Evolutionary conservation across 257 asterid genomes (phyloP), one percentile per base, ranked within the genome.

Genomic region (Hygrophila difformis): DNA sequence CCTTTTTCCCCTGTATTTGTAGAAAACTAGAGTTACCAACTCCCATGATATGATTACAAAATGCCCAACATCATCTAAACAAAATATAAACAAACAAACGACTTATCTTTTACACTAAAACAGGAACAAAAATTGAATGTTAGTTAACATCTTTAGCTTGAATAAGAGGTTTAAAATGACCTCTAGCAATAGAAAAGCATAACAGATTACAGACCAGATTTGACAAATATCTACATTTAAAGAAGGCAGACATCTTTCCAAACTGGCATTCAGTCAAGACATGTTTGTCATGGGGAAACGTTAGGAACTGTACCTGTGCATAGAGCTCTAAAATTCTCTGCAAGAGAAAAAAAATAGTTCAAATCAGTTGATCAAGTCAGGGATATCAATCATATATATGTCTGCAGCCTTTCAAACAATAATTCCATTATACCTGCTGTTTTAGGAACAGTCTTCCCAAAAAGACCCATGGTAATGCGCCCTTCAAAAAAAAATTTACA

Each of bases 321-420:
- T 40, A 89, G 61, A 39, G 96, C 92, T 79, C 91, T 79, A 62
- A 85, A 89, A 55, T 89, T 89, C 56, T 89, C 96, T 89, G 96
- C 78, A 66, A 65, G 54, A 51, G 39, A 58, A 57, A 48, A 44
- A 18, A 47, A 33, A 22, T 18, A 24, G n/a, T n/a, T n/a, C n/a
- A 61, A 44, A 51, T 65, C 10, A 61, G 65, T 49, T 15, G 46
- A 18, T 34, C 35, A 24, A 15, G 11, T 17, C 13, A 29, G 40
- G 13, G 23, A 48, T 43, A 12, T 31, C 8, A 57, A 53, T 14
- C 43, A 59, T 47, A 48, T 33, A 2, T n/a, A n/a, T n/a, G n/a
- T n/a, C n/a, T 4, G 12, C 37, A 33, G 37, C 12, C 37, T 6
- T 33, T 33, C 8, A 48, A 57, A 29, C 31, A 18, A 61, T 7